Percentiles rank a stretch among this genome's conserved stretches.
phyloP scores from a whole-genome alignment of 345 rosid species.

The Iberis pinnata region DNA sequence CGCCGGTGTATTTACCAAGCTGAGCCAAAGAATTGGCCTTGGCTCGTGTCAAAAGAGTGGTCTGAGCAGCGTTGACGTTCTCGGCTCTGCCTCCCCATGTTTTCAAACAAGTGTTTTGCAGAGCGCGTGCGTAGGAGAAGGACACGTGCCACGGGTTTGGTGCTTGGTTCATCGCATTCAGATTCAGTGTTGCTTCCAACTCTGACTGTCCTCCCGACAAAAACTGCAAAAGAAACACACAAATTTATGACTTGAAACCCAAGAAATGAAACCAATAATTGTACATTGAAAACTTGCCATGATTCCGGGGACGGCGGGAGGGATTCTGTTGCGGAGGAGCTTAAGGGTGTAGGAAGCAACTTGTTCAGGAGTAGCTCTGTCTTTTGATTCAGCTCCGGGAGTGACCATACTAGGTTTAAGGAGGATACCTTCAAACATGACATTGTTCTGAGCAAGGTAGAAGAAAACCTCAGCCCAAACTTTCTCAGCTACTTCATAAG shows the following conservation, averaged over 20 bases:
- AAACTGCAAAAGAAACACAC: conserved; percentile 37
- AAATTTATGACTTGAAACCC: background rate
- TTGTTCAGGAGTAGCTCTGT: conserved; percentile 62
- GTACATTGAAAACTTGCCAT: conserved; percentile 65
- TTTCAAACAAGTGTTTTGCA: conserved; percentile 89
- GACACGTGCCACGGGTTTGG: conserved; percentile 94
- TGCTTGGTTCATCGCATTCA: conserved; percentile 89
- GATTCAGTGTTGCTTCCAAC: conserved; percentile 87
- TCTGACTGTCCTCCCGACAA: conserved; percentile 97
- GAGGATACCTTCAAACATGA: conserved; percentile 89
- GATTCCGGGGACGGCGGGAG: conserved; percentile 89
- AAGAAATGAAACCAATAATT: background rate
- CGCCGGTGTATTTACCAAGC: conserved; percentile 83
- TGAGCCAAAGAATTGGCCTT: conserved; percentile 81
- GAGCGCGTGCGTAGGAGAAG: conserved; percentile 87
- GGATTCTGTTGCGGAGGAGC: conserved; percentile 76
- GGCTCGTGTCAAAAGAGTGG: conserved; percentile 58
- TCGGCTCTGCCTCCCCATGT: conserved; percentile 83
- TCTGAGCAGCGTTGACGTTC: conserved; percentile 83
- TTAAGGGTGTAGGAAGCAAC: conserved; percentile 90
- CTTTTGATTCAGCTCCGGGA: conserved; percentile 90
- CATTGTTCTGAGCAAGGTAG: conserved; percentile 90
- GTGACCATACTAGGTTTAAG: conserved; percentile 98
- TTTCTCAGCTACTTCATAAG: conserved; percentile 76
- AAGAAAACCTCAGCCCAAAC: conserved; percentile 98